phyloP scores from a whole-genome alignment of 202 grass and related monocot species.

The Panicum hallii region DNA sequence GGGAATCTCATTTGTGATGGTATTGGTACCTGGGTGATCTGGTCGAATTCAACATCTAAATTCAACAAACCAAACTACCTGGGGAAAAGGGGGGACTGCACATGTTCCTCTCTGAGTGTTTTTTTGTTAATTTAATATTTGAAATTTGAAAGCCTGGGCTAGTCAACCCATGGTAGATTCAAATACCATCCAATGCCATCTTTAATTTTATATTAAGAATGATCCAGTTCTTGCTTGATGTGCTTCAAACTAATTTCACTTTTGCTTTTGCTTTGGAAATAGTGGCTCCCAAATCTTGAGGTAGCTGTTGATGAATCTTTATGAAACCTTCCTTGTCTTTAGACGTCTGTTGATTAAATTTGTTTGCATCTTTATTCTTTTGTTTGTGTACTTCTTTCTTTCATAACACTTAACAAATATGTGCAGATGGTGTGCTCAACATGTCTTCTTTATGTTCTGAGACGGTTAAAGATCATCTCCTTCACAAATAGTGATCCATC shows the following conservation, averaged over 20 bases:
- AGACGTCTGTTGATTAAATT: not conserved
- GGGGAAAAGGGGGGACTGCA: not conserved
- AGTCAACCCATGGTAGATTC: not conserved
- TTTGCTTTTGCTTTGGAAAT: conserved; percentile 7
- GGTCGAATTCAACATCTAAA: not conserved
- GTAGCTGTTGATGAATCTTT: conserved; percentile 3
- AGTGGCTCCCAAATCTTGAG: not conserved
- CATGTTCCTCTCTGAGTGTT: not conserved
- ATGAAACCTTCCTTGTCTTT: not conserved
- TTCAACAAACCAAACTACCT: conserved; percentile 11
- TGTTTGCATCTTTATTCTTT: conserved; percentile 23
- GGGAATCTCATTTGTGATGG: not conserved
- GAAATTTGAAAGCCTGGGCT: conserved; percentile 22
- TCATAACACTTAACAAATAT: conserved; percentile 44
- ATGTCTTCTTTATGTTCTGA: conserved; percentile 86
- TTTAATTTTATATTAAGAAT: conserved; percentile 22
- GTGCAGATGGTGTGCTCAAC: conserved; percentile 90
- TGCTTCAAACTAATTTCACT: not conserved
- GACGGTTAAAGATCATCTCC: conserved; percentile 82
- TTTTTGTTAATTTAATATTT: not conserved
- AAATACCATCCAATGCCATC: not conserved
- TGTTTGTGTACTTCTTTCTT: conserved; percentile 7
- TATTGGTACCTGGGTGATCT: not conserved
- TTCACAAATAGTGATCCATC: conserved; percentile 74
- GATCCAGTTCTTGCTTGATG: not conserved